Evolutionary conservation across 352 stramenopile species (phyloP).

Genomic region (Phytopythium delawarense): DNA sequence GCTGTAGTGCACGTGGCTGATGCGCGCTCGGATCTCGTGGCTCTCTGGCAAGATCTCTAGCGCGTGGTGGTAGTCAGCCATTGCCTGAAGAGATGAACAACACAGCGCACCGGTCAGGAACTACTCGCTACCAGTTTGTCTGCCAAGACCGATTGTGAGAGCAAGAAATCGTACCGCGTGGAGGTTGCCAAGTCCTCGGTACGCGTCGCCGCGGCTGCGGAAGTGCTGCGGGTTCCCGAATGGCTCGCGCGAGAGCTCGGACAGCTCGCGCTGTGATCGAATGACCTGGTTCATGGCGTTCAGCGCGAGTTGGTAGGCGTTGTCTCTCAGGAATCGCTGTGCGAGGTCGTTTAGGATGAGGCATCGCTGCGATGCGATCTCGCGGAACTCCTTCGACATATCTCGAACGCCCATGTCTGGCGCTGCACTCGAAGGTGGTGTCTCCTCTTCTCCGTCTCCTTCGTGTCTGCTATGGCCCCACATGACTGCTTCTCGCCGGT

Average conservation of each 20-base stretch:
- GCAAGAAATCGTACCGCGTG: conserved; percentile 39
- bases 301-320: conserved; percentile 66
- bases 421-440: background rate
- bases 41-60: conserved; percentile 53
- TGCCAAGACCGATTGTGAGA: background rate
- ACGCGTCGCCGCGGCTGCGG: conserved; percentile 68
- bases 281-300: conserved; percentile 84
- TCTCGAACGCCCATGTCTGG: conserved; percentile 13
- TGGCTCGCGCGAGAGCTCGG: conserved; percentile 38
- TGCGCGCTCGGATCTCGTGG: conserved; percentile 46
- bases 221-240: conserved; percentile 51
- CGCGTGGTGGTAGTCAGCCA: conserved; percentile 76
- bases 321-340: conserved; percentile 41
- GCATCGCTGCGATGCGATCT: conserved; percentile 66
- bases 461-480: background rate
- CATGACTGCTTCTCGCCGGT: conserved; percentile 14
- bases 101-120: background rate
- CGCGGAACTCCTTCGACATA: conserved; percentile 43
- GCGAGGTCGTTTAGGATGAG: conserved; percentile 78
- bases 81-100: conserved; percentile 25
- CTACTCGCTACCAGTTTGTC: background rate
- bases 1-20: conserved; percentile 77
- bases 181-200: conserved; percentile 64
- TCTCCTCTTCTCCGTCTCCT: background rate
- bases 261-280: conserved; percentile 42